phyloP scores from a whole-genome alignment of 371 early-diverging fungal species.

The Basidiobolus meristosporus region DNA sequence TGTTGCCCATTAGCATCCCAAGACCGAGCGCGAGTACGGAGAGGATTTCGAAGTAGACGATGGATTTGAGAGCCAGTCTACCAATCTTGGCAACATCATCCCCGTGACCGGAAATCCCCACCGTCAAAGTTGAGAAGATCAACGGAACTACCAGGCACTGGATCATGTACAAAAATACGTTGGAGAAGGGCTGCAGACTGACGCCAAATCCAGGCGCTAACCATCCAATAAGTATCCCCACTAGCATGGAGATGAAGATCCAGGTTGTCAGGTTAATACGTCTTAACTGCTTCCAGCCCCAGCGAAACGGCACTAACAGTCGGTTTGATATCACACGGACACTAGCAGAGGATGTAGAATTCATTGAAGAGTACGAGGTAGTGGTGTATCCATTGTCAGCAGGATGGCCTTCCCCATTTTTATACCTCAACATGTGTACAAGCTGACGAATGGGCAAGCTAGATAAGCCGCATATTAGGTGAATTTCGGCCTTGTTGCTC shows the following conservation, averaged over 20 bases:
- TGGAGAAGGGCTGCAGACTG: conserved; percentile 23
- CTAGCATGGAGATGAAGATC: conserved; percentile 29
- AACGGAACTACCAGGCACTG: conserved; percentile 44
- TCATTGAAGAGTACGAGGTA: too few relatives aligned
- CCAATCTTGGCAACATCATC: conserved; percentile 41
- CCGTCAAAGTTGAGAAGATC: conserved; percentile 46
- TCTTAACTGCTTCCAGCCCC: too few relatives aligned
- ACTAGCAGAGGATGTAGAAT: too few relatives aligned
- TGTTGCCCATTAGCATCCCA: conserved; percentile 44
- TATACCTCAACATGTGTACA: too few relatives aligned
- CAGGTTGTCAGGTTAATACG: conserved; percentile 29
- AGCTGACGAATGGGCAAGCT: too few relatives aligned
- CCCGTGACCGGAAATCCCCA: conserved; percentile 57
- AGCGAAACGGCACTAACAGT: too few relatives aligned
- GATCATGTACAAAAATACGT: conserved; percentile 45
- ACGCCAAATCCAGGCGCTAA: conserved; percentile 21
- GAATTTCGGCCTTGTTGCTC: too few relatives aligned
- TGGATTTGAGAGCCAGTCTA: conserved; percentile 36
- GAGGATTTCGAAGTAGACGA: conserved; percentile 43
- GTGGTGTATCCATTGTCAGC: too few relatives aligned
- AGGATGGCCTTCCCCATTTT: too few relatives aligned
- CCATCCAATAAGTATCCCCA: conserved; percentile 41
- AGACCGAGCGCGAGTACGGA: conserved; percentile 45
- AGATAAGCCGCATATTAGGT: too few relatives aligned
- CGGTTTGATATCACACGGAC: too few relatives aligned